Conservation (phyloP, 2,329 filamentous ascomycete species). For the Penicillium sp. region DNA sequence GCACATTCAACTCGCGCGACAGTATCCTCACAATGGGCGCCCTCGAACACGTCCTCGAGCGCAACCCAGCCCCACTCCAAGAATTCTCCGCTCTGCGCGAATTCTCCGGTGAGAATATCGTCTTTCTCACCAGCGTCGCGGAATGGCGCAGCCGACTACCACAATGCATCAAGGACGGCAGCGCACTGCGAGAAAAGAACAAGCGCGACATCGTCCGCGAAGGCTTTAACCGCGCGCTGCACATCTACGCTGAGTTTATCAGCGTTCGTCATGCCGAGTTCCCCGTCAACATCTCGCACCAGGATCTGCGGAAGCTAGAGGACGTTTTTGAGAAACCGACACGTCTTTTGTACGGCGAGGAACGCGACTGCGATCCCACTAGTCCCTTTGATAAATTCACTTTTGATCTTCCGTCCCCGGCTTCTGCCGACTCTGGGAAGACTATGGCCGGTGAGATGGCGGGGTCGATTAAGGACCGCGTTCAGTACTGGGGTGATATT, state of each 20-base stretch:
- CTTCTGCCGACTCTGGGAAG: conserved; percentile 24
- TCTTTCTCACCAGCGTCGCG: conserved; percentile 60
- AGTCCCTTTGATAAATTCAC: conserved; percentile 36
- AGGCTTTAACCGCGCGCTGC: conserved; percentile 59
- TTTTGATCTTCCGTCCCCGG: conserved; percentile 26
- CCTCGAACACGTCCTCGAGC: conserved; percentile 60
- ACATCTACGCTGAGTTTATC: conserved; percentile 63
- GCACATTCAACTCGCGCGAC: conserved; percentile 41
- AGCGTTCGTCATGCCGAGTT: conserved; percentile 63
- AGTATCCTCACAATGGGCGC: conserved; percentile 61
- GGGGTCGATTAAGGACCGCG: conserved; percentile 27
- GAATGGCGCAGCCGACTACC: conserved; percentile 53
- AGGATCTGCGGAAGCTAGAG: conserved; percentile 56
- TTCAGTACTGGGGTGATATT: conserved; percentile 37
- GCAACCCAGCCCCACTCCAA: conserved; percentile 60
- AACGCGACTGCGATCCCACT: conserved; percentile 44
- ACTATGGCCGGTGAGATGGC: conserved; percentile 17
- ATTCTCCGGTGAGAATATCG: conserved; percentile 70
- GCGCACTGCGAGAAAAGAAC: conserved; percentile 25
- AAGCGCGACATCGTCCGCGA: conserved; percentile 44
- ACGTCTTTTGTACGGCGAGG: conserved; percentile 41
- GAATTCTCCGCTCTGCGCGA: conserved; percentile 65
- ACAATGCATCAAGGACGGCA: conserved; percentile 23
- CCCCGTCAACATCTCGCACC: conserved; percentile 64
- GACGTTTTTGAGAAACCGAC: conserved; percentile 58